These are phyloP conservation scores for Diplodia corticola DNA, from an alignment of 2,329 filamentous ascomycete species.

Conservation along the genomic window DNA sequence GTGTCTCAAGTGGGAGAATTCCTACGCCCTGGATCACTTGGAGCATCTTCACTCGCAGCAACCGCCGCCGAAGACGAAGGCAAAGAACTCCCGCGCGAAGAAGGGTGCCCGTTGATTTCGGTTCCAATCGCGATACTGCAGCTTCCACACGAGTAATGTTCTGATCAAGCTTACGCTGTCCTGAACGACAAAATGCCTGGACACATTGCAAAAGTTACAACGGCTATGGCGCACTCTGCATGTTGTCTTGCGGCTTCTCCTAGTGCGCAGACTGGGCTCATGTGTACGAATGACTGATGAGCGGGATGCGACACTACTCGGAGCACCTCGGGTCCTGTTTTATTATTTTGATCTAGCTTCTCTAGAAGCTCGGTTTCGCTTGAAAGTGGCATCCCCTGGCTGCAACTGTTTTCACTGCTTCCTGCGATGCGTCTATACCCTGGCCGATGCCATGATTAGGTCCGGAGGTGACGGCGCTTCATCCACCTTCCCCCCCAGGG, in stretches of 20 bases:
- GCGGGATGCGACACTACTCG: neutral
- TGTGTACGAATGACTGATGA: slow-evolving; percentile 6
- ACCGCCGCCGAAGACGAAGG: slow-evolving; percentile 48
- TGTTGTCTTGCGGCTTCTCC: neutral
- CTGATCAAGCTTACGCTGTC: no score
- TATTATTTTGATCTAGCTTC: no score
- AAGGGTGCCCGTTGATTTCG: neutral
- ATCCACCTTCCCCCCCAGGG: neutral
- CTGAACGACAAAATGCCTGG: no score
- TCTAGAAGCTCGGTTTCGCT: neutral
- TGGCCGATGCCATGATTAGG: neutral
- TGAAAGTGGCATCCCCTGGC: neutral
- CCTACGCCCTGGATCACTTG: slow-evolving; percentile 57
- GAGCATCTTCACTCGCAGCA: slow-evolving; percentile 63
- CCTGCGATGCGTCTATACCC: neutral
- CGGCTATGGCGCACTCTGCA: neutral
- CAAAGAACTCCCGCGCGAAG: slow-evolving; percentile 22
- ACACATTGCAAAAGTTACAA: neutral
- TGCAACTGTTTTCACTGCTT: neutral
- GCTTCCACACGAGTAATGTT: neutral
- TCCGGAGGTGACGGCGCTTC: neutral
- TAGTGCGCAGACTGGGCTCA: neutral
- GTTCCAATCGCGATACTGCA: neutral
- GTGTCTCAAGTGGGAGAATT: slow-evolving; percentile 67
- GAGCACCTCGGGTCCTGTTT: neutral